Conservation (phyloP, 805 yeast species). For the Candida alai region DNA sequence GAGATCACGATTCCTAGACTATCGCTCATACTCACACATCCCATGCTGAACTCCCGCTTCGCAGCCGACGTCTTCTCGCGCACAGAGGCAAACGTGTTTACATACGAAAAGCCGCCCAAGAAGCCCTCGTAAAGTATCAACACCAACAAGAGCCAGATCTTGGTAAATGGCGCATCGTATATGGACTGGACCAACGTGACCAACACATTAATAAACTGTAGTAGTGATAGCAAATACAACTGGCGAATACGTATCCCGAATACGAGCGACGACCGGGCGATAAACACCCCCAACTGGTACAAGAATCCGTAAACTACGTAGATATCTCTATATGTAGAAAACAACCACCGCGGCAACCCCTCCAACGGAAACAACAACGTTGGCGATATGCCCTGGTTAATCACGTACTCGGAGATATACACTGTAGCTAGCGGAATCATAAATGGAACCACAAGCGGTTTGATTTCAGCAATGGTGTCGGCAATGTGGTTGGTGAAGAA, state of each 20-base stretch:
- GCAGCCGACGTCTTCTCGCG: constrained; percentile 50
- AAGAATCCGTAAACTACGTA: constrained; percentile 89
- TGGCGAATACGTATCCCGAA: constrained; percentile 53
- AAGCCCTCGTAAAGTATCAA: constrained; percentile 84
- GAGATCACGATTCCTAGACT: constrained; percentile 82
- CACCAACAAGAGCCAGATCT: constrained; percentile 57
- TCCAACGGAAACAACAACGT: constrained; percentile 76
- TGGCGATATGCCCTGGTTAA: constrained; percentile 90
- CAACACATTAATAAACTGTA: constrained; percentile 64
- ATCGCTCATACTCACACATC: constrained; percentile 48
- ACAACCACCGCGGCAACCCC: constrained; percentile 55
- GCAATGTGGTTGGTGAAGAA: constrained; percentile 14
- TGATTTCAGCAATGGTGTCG: constrained; percentile 25
- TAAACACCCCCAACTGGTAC: constrained; percentile 89
- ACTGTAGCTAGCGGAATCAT: constrained; percentile 85
- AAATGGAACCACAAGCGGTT: constrained; percentile 53
- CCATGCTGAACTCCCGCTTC: constrained; percentile 33
- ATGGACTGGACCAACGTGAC: constrained; percentile 64
- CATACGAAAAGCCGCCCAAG: constrained; percentile 87
- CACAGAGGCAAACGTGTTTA: constrained; percentile 79
- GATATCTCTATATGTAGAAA: constrained; percentile 69
- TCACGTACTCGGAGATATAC: constrained; percentile 79
- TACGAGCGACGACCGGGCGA: constrained; percentile 80
- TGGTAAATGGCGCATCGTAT: constrained; percentile 50
- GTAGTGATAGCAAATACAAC: constrained; percentile 57